Conservation (phyloP, 768 basidiomycete genomes). For the Russula compacta region DNA sequence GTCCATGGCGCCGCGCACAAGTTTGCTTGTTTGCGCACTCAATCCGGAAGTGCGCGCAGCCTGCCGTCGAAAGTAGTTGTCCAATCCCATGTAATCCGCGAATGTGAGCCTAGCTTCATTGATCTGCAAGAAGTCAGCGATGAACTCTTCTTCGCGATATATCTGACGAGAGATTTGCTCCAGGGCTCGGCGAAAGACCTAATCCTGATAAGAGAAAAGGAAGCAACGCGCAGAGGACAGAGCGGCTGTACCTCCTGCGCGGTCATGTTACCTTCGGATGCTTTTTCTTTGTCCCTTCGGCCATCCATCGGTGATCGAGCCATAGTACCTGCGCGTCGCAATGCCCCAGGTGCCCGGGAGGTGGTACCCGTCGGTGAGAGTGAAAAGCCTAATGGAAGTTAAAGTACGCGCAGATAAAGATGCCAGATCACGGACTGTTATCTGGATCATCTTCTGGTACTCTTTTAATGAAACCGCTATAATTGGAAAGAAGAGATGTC, state of each 20-base stretch:
- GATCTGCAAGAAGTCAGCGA: constrained; percentile 87
- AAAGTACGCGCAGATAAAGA: neutral
- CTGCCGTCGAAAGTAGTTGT: constrained; percentile 89
- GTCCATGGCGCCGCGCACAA: constrained; percentile 85
- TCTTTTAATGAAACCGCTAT: constrained; percentile 54
- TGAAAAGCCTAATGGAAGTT: constrained; percentile 18
- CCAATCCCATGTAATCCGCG: constrained; percentile 90
- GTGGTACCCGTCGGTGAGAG: constrained; percentile 31
- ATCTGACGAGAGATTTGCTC: constrained; percentile 68
- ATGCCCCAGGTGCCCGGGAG: constrained; percentile 44
- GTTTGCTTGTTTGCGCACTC: constrained; percentile 60
- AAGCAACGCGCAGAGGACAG: neutral
- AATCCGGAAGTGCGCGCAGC: constrained; percentile 67
- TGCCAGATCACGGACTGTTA: constrained; percentile 11
- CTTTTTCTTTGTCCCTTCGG: constrained; percentile 46
- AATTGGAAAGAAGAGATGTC: constrained; percentile 55
- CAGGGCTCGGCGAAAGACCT: constrained; percentile 71
- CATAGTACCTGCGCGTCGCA: constrained; percentile 77
- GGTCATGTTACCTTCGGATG: constrained; percentile 47
- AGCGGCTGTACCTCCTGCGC: constrained; percentile 54
- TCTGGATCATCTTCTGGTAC: constrained; percentile 69
- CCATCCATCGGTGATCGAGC: constrained; percentile 69
- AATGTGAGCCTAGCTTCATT: constrained; percentile 84
- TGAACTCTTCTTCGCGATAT: constrained; percentile 80
- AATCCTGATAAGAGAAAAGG: neutral